Evolutionary conservation across 495 filamentous ascomycete genomes (phyloP).

Genomic region (Achaetomiella virescens): DNA sequence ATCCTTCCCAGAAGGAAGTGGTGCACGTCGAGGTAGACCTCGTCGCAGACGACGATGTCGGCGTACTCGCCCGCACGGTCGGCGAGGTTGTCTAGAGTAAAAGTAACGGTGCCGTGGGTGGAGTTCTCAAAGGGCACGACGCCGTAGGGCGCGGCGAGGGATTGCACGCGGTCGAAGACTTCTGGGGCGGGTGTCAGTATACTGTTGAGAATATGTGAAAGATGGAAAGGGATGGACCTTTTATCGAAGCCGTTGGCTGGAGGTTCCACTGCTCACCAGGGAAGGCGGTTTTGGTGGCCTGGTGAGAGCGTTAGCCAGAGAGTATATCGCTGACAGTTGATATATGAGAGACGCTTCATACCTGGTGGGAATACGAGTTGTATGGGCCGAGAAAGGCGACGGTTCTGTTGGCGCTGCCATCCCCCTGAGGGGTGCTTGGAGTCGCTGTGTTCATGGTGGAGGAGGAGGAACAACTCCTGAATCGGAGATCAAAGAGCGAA

Average conservation of each 20-base stretch:
- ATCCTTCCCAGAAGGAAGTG: conserved; percentile 66
- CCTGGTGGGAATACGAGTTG: conserved; percentile 90
- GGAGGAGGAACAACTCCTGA: neutral
- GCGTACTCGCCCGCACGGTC: conserved; percentile 56
- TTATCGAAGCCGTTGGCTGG: conserved; percentile 54
- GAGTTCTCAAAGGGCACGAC: conserved; percentile 96
- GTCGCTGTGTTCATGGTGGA: conserved; percentile 1
- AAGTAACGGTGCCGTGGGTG: conserved; percentile 83
- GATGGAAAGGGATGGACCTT: conserved; percentile 38
- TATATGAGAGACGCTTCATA: conserved; percentile 41
- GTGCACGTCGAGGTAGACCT: conserved; percentile 77
- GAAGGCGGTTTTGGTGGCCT: conserved; percentile 67
- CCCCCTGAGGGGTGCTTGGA: neutral
- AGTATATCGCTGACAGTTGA: neutral
- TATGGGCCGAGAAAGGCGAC: conserved; percentile 82
- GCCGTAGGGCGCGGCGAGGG: conserved; percentile 54
- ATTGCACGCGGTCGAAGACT: conserved; percentile 73
- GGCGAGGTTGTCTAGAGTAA: conserved; percentile 81
- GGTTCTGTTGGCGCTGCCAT: conserved; percentile 1
- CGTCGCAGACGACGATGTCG: conserved; percentile 66
- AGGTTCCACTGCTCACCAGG: conserved; percentile 46
- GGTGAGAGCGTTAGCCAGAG: neutral
- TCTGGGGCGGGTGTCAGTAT: conserved; percentile 40
- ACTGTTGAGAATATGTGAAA: neutral
- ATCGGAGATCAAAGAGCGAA: neutral